These are phyloP conservation scores for Crithidia expoeki DNA, from an alignment of 208 protist genomes.

Conservation along the genomic window DNA sequence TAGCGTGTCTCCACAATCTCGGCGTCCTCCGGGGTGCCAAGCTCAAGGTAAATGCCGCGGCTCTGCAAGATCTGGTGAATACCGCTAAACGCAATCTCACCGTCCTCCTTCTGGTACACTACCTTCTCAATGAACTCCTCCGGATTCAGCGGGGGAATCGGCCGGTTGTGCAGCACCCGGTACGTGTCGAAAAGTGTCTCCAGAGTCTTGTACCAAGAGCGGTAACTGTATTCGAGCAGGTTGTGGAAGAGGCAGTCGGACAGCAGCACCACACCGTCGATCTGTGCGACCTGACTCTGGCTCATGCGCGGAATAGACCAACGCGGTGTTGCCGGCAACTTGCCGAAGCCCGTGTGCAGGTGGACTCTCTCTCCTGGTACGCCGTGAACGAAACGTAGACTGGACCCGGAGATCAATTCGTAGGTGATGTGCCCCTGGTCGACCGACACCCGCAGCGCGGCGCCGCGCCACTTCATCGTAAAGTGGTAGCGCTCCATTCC, in stretches of 20 bases:
- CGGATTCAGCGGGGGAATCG: slow-evolving; percentile 75
- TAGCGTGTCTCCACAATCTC: slow-evolving; percentile 92
- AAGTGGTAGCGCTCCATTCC: slow-evolving; percentile 74
- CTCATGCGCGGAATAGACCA: slow-evolving; percentile 63
- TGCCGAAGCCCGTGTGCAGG: slow-evolving; percentile 77
- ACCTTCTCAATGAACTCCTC: slow-evolving; percentile 88
- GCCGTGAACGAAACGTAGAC: slow-evolving; percentile 85
- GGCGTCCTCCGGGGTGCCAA: slow-evolving; percentile 85
- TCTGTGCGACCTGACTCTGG: slow-evolving; percentile 48
- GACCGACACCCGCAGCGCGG: slow-evolving; percentile 67
- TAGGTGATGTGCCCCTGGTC: slow-evolving; percentile 70
- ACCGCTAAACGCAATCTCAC: slow-evolving; percentile 84
- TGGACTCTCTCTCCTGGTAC: slow-evolving; percentile 72
- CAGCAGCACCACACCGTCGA: slow-evolving; percentile 87
- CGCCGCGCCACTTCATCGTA: slow-evolving; percentile 78
- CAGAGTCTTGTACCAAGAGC: slow-evolving; percentile 82
- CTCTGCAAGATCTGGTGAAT: slow-evolving; percentile 81
- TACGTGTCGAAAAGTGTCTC: slow-evolving; percentile 90
- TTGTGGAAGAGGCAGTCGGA: slow-evolving; percentile 84
- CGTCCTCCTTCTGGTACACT: slow-evolving; percentile 78
- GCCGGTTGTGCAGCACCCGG: slow-evolving; percentile 72
- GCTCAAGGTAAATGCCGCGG: slow-evolving; percentile 75
- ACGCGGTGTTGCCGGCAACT: slow-evolving; percentile 34
- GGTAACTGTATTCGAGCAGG: slow-evolving; percentile 87
- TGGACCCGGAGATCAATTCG: slow-evolving; percentile 78